phyloP scores from a whole-genome alignment of 1,284 basidiomycete species.

The Laetiporus sulphureus region DNA sequence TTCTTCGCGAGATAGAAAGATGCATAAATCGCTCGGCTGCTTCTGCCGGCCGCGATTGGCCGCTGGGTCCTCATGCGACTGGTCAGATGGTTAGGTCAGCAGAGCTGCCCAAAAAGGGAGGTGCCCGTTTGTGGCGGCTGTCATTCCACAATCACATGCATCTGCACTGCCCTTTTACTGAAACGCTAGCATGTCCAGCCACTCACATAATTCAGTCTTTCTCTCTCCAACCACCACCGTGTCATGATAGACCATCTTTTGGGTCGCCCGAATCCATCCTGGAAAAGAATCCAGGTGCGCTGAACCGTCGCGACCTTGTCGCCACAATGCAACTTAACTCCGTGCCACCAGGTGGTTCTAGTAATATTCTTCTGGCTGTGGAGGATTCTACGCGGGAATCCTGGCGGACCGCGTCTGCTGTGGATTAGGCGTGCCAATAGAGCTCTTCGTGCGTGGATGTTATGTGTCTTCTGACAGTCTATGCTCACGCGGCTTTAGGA shows the following conservation, averaged over 20 bases:
- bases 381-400: slow-evolving; percentile 67
- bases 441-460: slow-evolving; percentile 39
- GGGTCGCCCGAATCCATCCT: slow-evolving; percentile 31
- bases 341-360: slow-evolving; percentile 59
- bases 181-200: not conserved
- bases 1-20: too few species aligned
- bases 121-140: slow-evolving; percentile 1
- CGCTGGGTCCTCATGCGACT: too few species aligned
- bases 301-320: not conserved
- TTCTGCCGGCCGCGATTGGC: too few species aligned
- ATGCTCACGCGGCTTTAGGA: slow-evolving; percentile 36
- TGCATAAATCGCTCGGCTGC: too few species aligned
- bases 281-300: slow-evolving; percentile 31
- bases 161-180: slow-evolving; percentile 4
- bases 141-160: slow-evolving; percentile 24
- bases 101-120: not conserved
- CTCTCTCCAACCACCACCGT: slow-evolving; percentile 12
- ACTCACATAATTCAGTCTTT: not conserved
- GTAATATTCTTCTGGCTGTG: slow-evolving; percentile 89
- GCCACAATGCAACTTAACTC: slow-evolving; percentile 4
- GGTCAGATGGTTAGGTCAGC: slow-evolving; percentile 4
- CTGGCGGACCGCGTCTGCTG: slow-evolving; percentile 57
- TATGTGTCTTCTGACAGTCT: not conserved
- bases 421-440: slow-evolving; percentile 58
- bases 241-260: slow-evolving; percentile 34